Conservation (phyloP, 257 asterid species). For the Parsonsia alboflavescens region DNA sequence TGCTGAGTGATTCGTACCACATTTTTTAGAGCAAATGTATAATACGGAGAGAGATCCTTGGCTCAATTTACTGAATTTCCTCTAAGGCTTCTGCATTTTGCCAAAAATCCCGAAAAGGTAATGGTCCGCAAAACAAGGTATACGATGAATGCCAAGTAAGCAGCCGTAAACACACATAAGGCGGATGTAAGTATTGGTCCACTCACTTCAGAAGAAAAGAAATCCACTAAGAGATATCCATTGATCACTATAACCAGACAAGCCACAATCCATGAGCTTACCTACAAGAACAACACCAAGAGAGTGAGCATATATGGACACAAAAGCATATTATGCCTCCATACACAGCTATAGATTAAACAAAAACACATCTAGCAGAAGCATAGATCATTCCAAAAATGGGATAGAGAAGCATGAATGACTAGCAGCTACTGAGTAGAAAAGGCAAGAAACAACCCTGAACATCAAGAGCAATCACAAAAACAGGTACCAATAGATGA, state of each 20-base stretch:
- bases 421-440: neutral
- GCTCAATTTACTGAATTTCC: slow-evolving; percentile 8
- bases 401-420: neutral
- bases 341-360: too few species aligned
- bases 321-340: neutral
- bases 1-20: neutral
- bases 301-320: neutral
- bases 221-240: slow-evolving; percentile 31
- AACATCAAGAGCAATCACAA: neutral
- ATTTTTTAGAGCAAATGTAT: neutral
- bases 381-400: neutral
- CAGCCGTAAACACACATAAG: slow-evolving; percentile 16
- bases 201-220: slow-evolving; percentile 25
- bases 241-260: slow-evolving; percentile 31
- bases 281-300: slow-evolving; percentile 14
- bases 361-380: neutral
- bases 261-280: slow-evolving; percentile 35
- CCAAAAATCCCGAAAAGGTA: neutral
- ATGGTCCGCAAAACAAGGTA: slow-evolving; percentile 27
- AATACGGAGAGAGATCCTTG: neutral
- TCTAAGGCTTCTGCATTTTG: slow-evolving; percentile 10
- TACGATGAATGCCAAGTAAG: slow-evolving; percentile 21
- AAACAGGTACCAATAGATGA: neutral
- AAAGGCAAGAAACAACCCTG: neutral
- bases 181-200: slow-evolving; percentile 21